Evolutionary conservation across 2,329 filamentous ascomycete genomes (phyloP), one percentile per base, ranked within the genome.

Genomic region (Botrytis elliptica): DNA sequence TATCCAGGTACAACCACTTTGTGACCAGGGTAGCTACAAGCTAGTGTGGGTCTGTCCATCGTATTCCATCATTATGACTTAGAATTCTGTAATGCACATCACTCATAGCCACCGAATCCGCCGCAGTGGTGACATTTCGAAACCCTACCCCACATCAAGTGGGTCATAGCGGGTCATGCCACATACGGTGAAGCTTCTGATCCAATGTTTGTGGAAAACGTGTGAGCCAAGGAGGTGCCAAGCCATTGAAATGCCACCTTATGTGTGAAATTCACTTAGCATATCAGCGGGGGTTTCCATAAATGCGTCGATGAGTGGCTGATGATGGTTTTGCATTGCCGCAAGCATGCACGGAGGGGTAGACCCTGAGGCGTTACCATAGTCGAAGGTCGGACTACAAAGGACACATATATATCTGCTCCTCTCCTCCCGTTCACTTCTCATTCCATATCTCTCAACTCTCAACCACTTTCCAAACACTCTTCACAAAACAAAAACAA

Each of bases 211-310:
- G n/a, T 42, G 18, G 38, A 57, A 52, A 69, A 69, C 66, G 66
- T 69, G 66, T 69, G 66, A 69, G 66, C 66, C 36, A 69, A 69
- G 49, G n/a, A 25, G 38, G n/a, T 69, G 66, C 66, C 66, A 69
- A 69, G 66, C 36, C 36, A 42, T 3, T 29, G n/a, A 59, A 33
- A 57, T 42, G n/a, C 49, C 36, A 42, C 36, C 8, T 29, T 55
- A 40, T 42, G 66, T 68, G 46, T 68, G 49, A 57, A 57, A 57
- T 57, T 40, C 46, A 67, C 14, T 40, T 29, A 18, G 63, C 16
- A 40, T 40, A 18, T 68, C 46, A 68, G 49, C 49, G 66, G 65
- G 65, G 65, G 38, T 9, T 68, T 14, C 49, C 49, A 55, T 68
- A 29, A 55, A 55, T 68, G 46, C 16, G n/a, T 68, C 36, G 36